Evolutionary conservation across 2,329 filamentous ascomycete genomes (phyloP).

Genomic region (Paraphaeosphaeria sporulosa): DNA sequence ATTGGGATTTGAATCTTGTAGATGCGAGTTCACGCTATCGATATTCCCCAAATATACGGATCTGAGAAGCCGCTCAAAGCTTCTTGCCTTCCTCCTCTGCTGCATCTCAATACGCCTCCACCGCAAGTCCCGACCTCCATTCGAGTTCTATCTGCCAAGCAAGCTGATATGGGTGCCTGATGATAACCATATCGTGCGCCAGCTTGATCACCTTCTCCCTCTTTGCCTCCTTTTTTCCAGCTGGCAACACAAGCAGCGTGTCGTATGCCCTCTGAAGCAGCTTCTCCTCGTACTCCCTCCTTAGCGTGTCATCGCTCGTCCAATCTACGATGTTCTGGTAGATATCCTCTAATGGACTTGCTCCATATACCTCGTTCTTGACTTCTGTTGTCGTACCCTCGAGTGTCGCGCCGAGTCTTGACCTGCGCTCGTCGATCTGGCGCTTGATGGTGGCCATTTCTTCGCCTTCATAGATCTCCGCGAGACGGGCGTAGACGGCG

Average conservation of each 20-base stretch:
- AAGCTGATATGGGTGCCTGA: constrained; percentile 86
- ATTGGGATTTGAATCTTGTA: background rate
- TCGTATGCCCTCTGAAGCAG: constrained; percentile 83
- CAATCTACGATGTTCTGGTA: constrained; percentile 89
- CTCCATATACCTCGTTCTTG: constrained; percentile 80
- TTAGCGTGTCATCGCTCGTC: constrained; percentile 83
- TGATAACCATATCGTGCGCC: constrained; percentile 92
- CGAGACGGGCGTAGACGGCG: constrained; percentile 81
- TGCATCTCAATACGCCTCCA: constrained; percentile 33
- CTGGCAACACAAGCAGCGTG: constrained; percentile 71
- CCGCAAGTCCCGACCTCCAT: constrained; percentile 69
- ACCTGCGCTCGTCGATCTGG: constrained; percentile 87
- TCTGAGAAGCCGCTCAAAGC: background rate
- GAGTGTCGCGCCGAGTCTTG: constrained; percentile 83
- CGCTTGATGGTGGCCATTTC: constrained; percentile 91
- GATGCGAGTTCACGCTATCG: background rate
- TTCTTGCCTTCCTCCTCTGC: background rate
- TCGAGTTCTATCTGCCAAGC: constrained; percentile 93
- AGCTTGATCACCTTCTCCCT: constrained; percentile 76
- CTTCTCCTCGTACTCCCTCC: constrained; percentile 89
- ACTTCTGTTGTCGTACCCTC: constrained; percentile 86
- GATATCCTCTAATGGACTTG: constrained; percentile 79
- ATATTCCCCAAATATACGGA: background rate
- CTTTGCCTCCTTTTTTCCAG: constrained; percentile 73
- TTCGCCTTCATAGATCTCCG: constrained; percentile 82